Percentiles rank a stretch among this genome's conserved stretches.
These are phyloP conservation scores for Macadamia integrifolia DNA, from an alignment of 164 flowering plant genomes.

Conservation along the genomic window DNA sequence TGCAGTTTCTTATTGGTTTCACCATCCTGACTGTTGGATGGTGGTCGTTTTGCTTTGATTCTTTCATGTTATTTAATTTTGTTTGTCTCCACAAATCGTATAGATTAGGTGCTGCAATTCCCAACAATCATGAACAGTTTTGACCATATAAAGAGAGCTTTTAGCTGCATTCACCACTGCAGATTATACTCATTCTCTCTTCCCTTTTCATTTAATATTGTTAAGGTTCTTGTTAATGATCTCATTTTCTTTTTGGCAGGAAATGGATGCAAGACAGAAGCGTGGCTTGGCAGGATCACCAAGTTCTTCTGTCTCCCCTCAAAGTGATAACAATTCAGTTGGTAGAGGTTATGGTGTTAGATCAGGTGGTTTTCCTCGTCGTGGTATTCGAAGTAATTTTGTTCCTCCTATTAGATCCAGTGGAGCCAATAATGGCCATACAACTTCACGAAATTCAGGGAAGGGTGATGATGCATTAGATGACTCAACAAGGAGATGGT, in stretches of 20 bases:
- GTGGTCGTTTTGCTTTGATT: too few species aligned
- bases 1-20: not conserved
- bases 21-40: too few species aligned
- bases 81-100: too few species aligned
- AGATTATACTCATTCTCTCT: too few species aligned
- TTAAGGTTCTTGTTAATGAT: slow-evolving; percentile 2
- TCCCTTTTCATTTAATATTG: not conserved
- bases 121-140: too few species aligned
- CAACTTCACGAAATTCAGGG: slow-evolving; percentile 56
- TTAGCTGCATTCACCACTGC: not conserved
- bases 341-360: slow-evolving; percentile 50
- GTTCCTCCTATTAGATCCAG: slow-evolving; percentile 85
- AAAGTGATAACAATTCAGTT: slow-evolving; percentile 40
- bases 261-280: slow-evolving; percentile 76
- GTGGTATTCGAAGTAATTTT: slow-evolving; percentile 87
- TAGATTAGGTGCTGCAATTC: too few species aligned
- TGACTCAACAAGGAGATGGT: slow-evolving; percentile 89
- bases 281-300: slow-evolving; percentile 63
- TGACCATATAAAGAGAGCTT: not conserved
- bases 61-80: too few species aligned
- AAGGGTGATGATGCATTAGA: slow-evolving; percentile 72
- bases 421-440: slow-evolving; percentile 54
- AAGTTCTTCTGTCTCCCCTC: slow-evolving; percentile 60
- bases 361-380: slow-evolving; percentile 64
- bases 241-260: slow-evolving; percentile 36